Evolutionary conservation across 2,329 filamentous ascomycete species (phyloP).

Genomic region (Pseudogymnoascus sp.): DNA sequence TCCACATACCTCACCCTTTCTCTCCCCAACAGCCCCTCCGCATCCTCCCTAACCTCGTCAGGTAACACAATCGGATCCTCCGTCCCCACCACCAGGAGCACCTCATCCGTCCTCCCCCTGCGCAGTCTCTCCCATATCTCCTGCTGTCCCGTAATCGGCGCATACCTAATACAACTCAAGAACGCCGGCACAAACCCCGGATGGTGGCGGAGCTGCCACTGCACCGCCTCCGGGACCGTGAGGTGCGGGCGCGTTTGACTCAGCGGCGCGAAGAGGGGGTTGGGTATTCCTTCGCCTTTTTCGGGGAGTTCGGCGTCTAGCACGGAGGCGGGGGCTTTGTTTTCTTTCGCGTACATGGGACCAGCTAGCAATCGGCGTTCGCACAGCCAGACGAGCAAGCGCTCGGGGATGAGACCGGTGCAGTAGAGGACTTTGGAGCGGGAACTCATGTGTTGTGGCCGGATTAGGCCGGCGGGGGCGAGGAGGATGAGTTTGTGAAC

Average conservation of each 20-base stretch:
- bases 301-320: constrained; percentile 9
- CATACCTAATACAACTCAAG: constrained; percentile 47
- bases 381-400: constrained; percentile 27
- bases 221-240: constrained; percentile 30
- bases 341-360: background rate
- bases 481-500: constrained; percentile 65
- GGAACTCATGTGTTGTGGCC: constrained; percentile 42
- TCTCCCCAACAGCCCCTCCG: constrained; percentile 18
- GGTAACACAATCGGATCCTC: constrained; percentile 43
- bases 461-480: constrained; percentile 68
- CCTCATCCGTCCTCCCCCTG: constrained; percentile 37
- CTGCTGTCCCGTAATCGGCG: constrained; percentile 45
- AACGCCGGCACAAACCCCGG: constrained; percentile 51
- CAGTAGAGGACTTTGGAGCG: constrained; percentile 43
- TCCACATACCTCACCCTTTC: constrained; percentile 42
- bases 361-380: constrained; percentile 11
- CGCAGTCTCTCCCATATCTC: constrained; percentile 41
- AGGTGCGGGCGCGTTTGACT: constrained; percentile 14
- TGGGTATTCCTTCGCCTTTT: constrained; percentile 11
- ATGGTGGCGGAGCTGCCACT: constrained; percentile 50
- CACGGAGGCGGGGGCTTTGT: background rate
- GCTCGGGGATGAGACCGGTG: constrained; percentile 45
- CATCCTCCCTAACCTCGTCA: constrained; percentile 29
- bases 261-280: constrained; percentile 11
- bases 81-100: constrained; percentile 39